Percentiles rank a stretch among this genome's conserved stretches.
Evolutionary conservation across 2,329 filamentous ascomycete species (phyloP).

Genomic region (Thielaviopsis euricoi): DNA sequence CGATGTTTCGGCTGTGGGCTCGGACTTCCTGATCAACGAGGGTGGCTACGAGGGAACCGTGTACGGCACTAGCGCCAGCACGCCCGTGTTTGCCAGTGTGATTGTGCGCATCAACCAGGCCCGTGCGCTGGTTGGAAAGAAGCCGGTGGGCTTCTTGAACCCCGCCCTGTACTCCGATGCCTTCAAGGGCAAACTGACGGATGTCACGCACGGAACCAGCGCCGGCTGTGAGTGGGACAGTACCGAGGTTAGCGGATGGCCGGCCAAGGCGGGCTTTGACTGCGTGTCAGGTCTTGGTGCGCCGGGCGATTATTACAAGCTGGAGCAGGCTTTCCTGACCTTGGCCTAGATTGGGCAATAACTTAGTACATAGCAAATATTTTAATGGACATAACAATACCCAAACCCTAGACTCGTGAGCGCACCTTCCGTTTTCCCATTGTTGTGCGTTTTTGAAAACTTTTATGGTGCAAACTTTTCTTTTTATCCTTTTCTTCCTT

Average conservation of each 20-base stretch:
- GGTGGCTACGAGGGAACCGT: conserved; percentile 17
- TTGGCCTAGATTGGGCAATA: conserved; percentile 1
- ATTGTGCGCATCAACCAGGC: conserved; percentile 38
- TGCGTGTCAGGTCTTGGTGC: conserved; percentile 34
- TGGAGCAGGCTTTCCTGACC: conserved; percentile 20
- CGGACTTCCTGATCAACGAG: conserved; percentile 31
- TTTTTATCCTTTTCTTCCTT: too few species aligned
- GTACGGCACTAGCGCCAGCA: conserved; percentile 33
- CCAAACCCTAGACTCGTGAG: too few species aligned
- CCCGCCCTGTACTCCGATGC: conserved; percentile 26
- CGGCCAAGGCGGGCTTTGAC: conserved; percentile 28
- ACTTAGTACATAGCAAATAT: background rate
- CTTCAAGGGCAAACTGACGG: conserved; percentile 23
- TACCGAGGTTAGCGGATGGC: conserved; percentile 25
- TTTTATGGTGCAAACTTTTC: too few species aligned
- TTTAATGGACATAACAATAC: too few species aligned
- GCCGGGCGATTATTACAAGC: conserved; percentile 24
- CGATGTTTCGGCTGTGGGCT: conserved; percentile 38
- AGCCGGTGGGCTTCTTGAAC: conserved; percentile 37
- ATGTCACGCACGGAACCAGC: conserved; percentile 26
- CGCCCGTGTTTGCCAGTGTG: conserved; percentile 37
- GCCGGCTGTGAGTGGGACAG: conserved; percentile 24
- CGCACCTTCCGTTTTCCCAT: too few species aligned
- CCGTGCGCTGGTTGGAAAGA: conserved; percentile 30
- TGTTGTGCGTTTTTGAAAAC: too few species aligned